Percentiles rank a stretch among this genome's conserved stretches.
phyloP scores from a whole-genome alignment of 495 filamentous ascomycete species.

The Aspergillus biplanus region DNA sequence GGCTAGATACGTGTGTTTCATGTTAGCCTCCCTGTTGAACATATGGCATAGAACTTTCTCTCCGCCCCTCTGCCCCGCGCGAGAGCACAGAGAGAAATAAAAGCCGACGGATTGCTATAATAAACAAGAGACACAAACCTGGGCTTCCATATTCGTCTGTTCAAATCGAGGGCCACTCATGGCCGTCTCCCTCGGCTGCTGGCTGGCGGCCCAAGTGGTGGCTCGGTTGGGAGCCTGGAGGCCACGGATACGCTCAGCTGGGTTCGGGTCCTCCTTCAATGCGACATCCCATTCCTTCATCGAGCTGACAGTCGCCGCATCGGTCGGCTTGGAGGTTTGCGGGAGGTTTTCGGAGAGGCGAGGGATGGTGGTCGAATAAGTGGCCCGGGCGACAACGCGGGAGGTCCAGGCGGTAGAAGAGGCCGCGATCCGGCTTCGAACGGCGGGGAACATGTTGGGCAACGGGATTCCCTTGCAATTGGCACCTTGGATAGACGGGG shows the following conservation, averaged over 20 bases:
- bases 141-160: constrained; percentile 87
- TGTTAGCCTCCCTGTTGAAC: neutral
- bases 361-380: constrained; percentile 53
- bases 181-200: constrained; percentile 74
- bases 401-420: constrained; percentile 42
- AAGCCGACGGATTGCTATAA: too few species aligned
- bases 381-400: constrained; percentile 41
- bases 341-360: constrained; percentile 54
- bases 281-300: constrained; percentile 45
- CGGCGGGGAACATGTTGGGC: constrained; percentile 61
- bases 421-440: constrained; percentile 52
- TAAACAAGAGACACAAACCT: constrained; percentile 62
- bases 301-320: constrained; percentile 58
- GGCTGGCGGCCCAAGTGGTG: constrained; percentile 78
- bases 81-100: neutral
- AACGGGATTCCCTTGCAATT: constrained; percentile 22
- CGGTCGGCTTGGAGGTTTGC: constrained; percentile 51
- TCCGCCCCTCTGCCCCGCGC: neutral
- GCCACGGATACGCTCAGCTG: constrained; percentile 60
- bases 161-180: constrained; percentile 96
- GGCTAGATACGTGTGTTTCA: constrained; percentile 59
- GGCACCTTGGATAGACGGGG: constrained; percentile 7
- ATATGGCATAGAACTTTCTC: neutral
- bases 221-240: constrained; percentile 87
- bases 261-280: constrained; percentile 61